Evolutionary conservation across 768 basidiomycete species (phyloP), one percentile per base, ranked within the genome.

Genomic region (Lactifluus subvellereus): DNA sequence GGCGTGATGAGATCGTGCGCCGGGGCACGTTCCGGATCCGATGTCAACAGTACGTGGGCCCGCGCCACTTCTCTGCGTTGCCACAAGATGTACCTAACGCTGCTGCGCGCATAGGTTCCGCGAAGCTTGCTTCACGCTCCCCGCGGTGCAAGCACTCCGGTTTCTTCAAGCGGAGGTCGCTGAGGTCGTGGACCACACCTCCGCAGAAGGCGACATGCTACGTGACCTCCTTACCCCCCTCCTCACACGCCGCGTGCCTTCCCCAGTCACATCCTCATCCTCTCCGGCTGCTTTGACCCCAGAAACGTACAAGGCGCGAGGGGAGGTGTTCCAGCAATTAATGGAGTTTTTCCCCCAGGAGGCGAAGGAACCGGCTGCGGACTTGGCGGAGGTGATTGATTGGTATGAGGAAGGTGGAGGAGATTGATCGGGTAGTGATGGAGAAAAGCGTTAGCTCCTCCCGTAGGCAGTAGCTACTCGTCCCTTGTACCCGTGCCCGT

Each of bases 161-260:
- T 92, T 90, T 74, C 75, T 93, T 40, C 86, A 87, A 71, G 82
- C 77, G 0, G 80, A 86, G 54, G 87, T 93, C 10, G 84, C 84
- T 0, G 78, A 79, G 1, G 84, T 89, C 3, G 90, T 91, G 18
- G 82, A 91, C 70, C 88, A 90, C 66, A 76, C 74, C 60, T 80
- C 87, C 66, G 68, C 79, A 0, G 79, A 82, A 60, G 89, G 91
- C 69, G 78, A 85, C 0, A 27, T 79, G 45, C 91, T 91, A 70
- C 82, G 87, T 27, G 79, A 82, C 0, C 77, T 92, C 7, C 80
- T 91, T 50, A 79, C 83, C 3, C 80, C 89, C 66, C 77, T 91
- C 4, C 75, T 91, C 11, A 74, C 77, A 11, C 52, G 54, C 1
- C 79, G 58, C 20, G 30, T 80, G 6, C 56, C 60, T 1, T 53